These are phyloP conservation scores for Stygiomarasmius scandens DNA, from an alignment of 1,284 basidiomycete species.

Conservation along the genomic window DNA sequence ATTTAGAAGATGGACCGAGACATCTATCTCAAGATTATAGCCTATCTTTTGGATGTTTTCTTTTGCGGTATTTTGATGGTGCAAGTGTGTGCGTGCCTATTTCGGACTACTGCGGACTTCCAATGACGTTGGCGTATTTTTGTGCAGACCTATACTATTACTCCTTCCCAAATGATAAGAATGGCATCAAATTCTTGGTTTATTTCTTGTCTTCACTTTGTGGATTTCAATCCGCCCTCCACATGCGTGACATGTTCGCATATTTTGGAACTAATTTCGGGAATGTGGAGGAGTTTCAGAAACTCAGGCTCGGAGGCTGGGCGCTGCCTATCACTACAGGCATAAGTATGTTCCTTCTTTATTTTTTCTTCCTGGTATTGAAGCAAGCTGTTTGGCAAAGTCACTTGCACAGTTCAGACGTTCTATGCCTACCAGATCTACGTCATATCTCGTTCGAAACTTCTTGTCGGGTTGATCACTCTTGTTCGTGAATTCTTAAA, in stretches of 20 bases:
- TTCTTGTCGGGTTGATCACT: constrained; percentile 7
- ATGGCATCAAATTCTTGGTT: constrained; percentile 22
- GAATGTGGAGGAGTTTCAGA: constrained; percentile 22
- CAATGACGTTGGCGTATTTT: neutral
- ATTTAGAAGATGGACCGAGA: neutral
- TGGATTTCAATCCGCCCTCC: constrained; percentile 25
- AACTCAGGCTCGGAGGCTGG: constrained; percentile 27
- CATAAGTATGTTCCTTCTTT: constrained; percentile 22
- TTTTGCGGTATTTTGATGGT: neutral
- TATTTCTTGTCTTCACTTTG: constrained; percentile 19
- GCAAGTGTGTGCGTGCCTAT: neutral
- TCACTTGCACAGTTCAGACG: constrained; percentile 27
- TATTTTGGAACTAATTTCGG: constrained; percentile 29
- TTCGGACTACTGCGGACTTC: too few relatives aligned
- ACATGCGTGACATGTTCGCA: constrained; percentile 26
- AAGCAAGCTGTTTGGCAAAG: too few relatives aligned
- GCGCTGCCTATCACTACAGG: constrained; percentile 26
- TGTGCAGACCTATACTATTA: constrained; percentile 29
- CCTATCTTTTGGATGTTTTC: neutral
- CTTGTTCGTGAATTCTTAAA: constrained; percentile 2
- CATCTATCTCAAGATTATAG: neutral
- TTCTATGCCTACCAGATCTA: constrained; percentile 30
- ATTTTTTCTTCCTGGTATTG: too few relatives aligned
- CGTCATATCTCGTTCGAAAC: constrained; percentile 10
- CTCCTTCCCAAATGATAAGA: constrained; percentile 26